Evolutionary conservation across 73 alveolate species (phyloP).

Genomic region (Durusdinium trenchii): DNA sequence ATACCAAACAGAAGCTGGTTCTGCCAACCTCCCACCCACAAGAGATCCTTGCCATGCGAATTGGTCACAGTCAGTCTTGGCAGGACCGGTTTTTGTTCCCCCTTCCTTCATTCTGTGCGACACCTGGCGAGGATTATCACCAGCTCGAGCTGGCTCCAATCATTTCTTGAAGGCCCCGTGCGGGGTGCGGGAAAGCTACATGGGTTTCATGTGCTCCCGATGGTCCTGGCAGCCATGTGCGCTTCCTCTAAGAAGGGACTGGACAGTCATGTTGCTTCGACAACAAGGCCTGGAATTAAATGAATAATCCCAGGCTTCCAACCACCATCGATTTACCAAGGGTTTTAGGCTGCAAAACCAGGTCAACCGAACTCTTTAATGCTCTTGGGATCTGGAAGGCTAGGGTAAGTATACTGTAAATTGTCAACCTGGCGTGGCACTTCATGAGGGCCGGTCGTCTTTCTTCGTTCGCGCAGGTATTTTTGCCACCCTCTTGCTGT

Average conservation of each 20-base stretch:
- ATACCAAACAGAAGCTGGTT: conserved; percentile 18
- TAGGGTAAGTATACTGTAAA: no score
- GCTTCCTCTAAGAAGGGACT: not conserved
- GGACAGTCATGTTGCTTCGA: not conserved
- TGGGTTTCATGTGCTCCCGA: not conserved
- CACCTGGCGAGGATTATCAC: not conserved
- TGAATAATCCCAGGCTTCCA: not conserved
- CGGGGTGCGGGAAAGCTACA: not conserved
- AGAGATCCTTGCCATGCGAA: not conserved
- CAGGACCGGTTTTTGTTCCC: not conserved
- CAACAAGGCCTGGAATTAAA: no score
- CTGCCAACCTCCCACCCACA: not conserved
- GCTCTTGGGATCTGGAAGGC: no score
- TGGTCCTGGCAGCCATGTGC: not conserved
- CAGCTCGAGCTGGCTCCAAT: conserved; percentile 56
- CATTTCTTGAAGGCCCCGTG: not conserved
- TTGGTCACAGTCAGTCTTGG: not conserved
- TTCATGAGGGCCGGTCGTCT: not conserved
- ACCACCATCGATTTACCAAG: not conserved
- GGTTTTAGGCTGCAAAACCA: not conserved
- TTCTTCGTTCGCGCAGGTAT: conserved; percentile 28
- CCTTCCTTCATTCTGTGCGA: not conserved
- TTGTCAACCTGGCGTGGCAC: no score
- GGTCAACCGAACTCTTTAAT: no score
- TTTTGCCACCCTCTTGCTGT: conserved; percentile 64